These are phyloP conservation scores for Hyphopichia buzzinii DNA, from an alignment of 1,139 yeast genomes.

Conservation along the genomic window DNA sequence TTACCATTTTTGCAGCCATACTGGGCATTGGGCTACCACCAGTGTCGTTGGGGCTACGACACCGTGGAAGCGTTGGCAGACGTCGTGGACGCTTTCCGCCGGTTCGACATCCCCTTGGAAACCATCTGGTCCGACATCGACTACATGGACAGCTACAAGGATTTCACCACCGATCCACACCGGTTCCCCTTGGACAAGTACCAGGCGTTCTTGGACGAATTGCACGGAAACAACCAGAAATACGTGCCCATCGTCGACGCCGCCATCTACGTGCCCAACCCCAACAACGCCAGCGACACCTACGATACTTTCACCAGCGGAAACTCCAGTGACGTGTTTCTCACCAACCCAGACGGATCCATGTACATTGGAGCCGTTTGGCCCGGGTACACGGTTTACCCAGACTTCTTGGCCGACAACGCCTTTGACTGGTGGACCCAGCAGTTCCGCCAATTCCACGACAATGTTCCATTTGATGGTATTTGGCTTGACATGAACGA, in stretches of 20 bases:
- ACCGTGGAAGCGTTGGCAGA: conserved; percentile 14
- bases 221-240: conserved; percentile 24
- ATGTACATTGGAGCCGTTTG: conserved; percentile 23
- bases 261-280: conserved; percentile 27
- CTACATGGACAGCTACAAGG: conserved; percentile 26
- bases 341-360: conserved; percentile 28
- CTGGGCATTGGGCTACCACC: conserved; percentile 24
- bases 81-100: conserved; percentile 18
- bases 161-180: conserved; percentile 28
- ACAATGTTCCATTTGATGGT: conserved; percentile 25
- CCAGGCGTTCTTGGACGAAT: conserved; percentile 16
- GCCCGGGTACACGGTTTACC: conserved; percentile 31
- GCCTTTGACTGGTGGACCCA: conserved; percentile 24
- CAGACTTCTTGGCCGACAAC: conserved; percentile 26
- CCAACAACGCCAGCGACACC: conserved; percentile 20
- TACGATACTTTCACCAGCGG: conserved; percentile 25
- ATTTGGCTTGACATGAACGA: conserved; percentile 39
- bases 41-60: conserved; percentile 23
- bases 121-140: conserved; percentile 25
- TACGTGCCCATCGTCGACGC: conserved; percentile 35
- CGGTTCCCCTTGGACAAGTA: conserved; percentile 21
- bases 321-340: conserved; percentile 21
- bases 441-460: conserved; percentile 19
- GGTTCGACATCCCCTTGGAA: conserved; percentile 19
- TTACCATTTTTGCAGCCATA: conserved; percentile 22